phyloP scores from a whole-genome alignment of 1,284 basidiomycete genomes.

The Cystobasidium pallidum region DNA sequence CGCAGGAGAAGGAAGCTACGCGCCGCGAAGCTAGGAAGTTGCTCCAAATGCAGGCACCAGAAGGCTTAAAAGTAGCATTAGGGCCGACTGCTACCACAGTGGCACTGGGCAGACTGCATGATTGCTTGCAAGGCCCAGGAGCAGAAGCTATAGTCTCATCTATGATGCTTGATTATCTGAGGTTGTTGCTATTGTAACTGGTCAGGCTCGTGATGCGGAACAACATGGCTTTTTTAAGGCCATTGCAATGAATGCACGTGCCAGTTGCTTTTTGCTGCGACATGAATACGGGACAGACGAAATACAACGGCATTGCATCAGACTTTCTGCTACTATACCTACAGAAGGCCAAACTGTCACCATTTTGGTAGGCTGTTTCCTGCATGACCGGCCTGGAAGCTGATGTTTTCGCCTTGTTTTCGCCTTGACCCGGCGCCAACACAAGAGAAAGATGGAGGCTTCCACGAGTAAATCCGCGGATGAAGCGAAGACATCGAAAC shows the following conservation, averaged over 20 bases:
- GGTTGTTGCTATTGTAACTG: constrained; percentile 41
- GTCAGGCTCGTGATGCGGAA: background rate
- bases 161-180: constrained; percentile 41
- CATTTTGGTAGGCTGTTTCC: too few relatives aligned
- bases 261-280: too few relatives aligned
- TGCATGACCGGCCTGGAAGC: too few relatives aligned
- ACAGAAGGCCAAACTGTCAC: too few relatives aligned
- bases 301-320: too few relatives aligned
- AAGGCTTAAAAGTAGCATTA: constrained; percentile 44
- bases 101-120: constrained; percentile 41
- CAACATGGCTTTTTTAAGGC: too few relatives aligned
- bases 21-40: constrained; percentile 52
- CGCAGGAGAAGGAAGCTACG: constrained; percentile 49
- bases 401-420: too few relatives aligned
- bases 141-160: constrained; percentile 23
- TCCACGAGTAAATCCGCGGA: constrained; percentile 6
- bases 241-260: too few relatives aligned
- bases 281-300: too few relatives aligned
- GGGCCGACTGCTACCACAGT: constrained; percentile 45
- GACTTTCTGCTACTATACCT: too few relatives aligned
- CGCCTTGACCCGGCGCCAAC: background rate
- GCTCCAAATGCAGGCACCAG: constrained; percentile 54
- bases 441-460: background rate
- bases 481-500: constrained; percentile 9
- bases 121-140: constrained; percentile 40